Conservation (phyloP, 75 land plant genomes). For the Cryptomeria japonica region DNA sequence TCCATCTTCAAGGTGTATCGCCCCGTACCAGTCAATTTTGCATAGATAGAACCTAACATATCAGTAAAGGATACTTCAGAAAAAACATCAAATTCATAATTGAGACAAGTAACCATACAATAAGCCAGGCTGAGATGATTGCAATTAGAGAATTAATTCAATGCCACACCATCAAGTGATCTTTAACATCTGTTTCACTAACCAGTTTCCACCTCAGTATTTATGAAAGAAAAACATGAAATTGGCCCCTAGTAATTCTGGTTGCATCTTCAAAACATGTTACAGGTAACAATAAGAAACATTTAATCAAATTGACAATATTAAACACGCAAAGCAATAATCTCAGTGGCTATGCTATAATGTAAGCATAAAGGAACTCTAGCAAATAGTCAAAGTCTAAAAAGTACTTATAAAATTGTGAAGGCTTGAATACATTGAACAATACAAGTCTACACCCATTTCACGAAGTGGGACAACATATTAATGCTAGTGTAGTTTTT, state of each 20-base stretch:
- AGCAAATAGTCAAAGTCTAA: neutral
- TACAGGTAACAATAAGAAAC: neutral
- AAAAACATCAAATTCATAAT: neutral
- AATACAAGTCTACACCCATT: too few species aligned
- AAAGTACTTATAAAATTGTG: neutral
- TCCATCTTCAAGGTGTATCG: slow-evolving; percentile 33
- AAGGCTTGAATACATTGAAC: too few species aligned
- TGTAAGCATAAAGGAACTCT: neutral
- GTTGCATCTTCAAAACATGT: neutral
- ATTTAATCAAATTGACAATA: neutral
- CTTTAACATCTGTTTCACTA: neutral
- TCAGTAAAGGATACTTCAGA: neutral
- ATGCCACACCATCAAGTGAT: neutral
- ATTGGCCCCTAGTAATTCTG: neutral
- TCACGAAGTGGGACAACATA: too few species aligned
- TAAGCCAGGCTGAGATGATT: neutral
- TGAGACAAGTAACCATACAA: neutral
- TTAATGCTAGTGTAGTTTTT: too few species aligned
- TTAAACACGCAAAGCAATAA: neutral
- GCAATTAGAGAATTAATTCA: neutral
- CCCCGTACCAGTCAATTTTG: slow-evolving; percentile 21
- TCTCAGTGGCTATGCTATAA: neutral
- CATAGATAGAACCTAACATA: slow-evolving; percentile 31
- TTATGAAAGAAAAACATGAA: neutral
- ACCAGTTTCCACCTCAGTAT: neutral